These are phyloP conservation scores for Cardamine resedifolia DNA, from an alignment of 345 rosid genomes.

Conservation along the genomic window DNA sequence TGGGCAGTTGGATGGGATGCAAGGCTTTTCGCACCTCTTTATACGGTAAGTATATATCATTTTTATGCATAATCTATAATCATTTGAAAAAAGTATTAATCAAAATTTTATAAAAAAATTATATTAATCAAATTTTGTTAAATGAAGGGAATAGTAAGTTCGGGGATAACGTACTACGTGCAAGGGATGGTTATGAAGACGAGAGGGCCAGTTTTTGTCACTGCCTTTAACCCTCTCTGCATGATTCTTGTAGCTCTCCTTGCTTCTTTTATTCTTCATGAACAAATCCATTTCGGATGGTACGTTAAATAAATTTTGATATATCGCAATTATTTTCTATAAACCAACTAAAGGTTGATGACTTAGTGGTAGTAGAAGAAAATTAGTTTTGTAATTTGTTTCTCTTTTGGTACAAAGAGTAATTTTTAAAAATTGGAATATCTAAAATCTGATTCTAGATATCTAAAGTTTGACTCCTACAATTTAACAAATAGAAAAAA, in stretches of 20 bases:
- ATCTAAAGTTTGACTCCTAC: background rate
- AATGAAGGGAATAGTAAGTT: slow-evolving; percentile 59
- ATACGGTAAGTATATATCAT: slow-evolving; percentile 42
- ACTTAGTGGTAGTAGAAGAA: too few relatives aligned
- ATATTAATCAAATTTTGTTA: background rate
- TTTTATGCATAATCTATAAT: background rate
- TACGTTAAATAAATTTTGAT: slow-evolving; percentile 7
- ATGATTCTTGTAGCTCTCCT: slow-evolving; percentile 67
- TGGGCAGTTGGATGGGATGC: slow-evolving; percentile 77
- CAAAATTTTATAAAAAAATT: background rate
- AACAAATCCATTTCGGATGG: slow-evolving; percentile 74
- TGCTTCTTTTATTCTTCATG: slow-evolving; percentile 54
- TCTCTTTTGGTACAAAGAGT: too few relatives aligned
- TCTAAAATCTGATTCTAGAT: too few relatives aligned
- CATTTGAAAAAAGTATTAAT: background rate
- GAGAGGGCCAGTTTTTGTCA: slow-evolving; percentile 74
- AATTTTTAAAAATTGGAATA: too few relatives aligned
- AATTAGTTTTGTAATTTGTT: too few relatives aligned
- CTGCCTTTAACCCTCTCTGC: slow-evolving; percentile 78
- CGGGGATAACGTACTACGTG: slow-evolving; percentile 69
- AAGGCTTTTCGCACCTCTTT: slow-evolving; percentile 66
- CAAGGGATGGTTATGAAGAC: slow-evolving; percentile 76
- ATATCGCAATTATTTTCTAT: background rate
- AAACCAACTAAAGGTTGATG: background rate
- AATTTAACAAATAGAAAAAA: background rate